Evolutionary conservation across 139 green algal species (phyloP), one percentile per base, ranked within the genome.

Genomic region (Chlorella sp.): DNA sequence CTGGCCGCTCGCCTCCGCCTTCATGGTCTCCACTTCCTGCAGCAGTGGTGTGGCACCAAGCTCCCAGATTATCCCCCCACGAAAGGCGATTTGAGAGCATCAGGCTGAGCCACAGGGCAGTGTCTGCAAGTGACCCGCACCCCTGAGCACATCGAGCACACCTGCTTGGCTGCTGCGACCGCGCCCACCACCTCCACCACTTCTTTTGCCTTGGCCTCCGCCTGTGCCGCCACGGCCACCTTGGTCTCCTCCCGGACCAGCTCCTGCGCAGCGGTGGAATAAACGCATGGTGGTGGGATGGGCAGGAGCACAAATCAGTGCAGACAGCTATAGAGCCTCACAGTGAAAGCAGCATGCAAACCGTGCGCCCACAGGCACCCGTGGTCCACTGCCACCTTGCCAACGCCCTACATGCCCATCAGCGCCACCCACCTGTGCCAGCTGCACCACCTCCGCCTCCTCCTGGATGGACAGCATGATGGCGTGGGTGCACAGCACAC

Each of bases 381-480:
- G n/a, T n/a, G n/a, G n/a, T n/a, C n/a, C n/a, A n/a, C n/a, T n/a
- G n/a, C n/a, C n/a, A n/a, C n/a, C n/a, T n/a, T n/a, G n/a, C n/a
- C n/a, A n/a, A n/a, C n/a, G n/a, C n/a, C n/a, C n/a, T n/a, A n/a
- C n/a, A n/a, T n/a, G n/a, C n/a, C n/a, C n/a, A n/a, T n/a, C n/a
- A n/a, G n/a, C n/a, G n/a, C n/a, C n/a, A n/a, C 64, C 23, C 34
- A 34, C 70, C 70, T 96, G 91, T 21, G 94, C 94, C 74, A 97
- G 83, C 78, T 94, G 87, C 79, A 97, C 94, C 75, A 97, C 94
- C 71, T 93, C 90, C 13, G 88, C 86, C 84, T 97, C 94, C 86
- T 97, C 87, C 38, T 90, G 82, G 4, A 97, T 93, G 16, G 91
- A 89, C 41, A 75, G 55, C 60, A 97, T 63, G 28, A 90, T 87